These are phyloP conservation scores for Ceratocystis cacaofunesta DNA, from an alignment of 2,329 filamentous ascomycete species.

Conservation along the genomic window DNA sequence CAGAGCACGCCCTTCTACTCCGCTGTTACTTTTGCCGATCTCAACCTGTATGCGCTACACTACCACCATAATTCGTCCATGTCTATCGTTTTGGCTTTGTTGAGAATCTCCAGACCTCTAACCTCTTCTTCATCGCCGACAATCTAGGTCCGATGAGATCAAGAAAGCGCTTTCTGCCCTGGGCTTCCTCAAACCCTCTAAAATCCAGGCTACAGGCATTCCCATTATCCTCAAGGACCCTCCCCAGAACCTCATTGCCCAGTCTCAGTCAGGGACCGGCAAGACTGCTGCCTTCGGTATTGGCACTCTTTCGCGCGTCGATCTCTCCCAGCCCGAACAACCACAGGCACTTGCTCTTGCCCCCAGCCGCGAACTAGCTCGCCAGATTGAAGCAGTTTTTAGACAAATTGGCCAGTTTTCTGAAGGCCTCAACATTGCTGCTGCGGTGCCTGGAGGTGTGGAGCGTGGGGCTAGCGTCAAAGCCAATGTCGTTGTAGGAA, in stretches of 20 bases:
- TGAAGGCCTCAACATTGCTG: constrained; percentile 56
- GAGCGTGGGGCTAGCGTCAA: constrained; percentile 54
- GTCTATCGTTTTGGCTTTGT: not conserved
- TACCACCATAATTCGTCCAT: not conserved
- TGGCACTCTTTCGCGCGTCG: constrained; percentile 75
- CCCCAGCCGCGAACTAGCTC: constrained; percentile 83
- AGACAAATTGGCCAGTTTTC: constrained; percentile 73
- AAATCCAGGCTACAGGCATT: constrained; percentile 90
- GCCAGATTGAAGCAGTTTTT: constrained; percentile 82
- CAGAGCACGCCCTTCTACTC: constrained; percentile 79
- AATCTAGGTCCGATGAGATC: constrained; percentile 35
- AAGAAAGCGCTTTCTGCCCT: constrained; percentile 64
- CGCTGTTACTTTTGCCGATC: constrained; percentile 66
- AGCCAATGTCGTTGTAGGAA: constrained; percentile 76
- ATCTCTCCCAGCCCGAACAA: constrained; percentile 49
- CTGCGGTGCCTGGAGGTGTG: constrained; percentile 67
- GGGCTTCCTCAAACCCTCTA: constrained; percentile 88
- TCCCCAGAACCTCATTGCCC: constrained; percentile 87
- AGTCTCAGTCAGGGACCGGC: constrained; percentile 97
- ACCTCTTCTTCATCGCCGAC: constrained; percentile 6
- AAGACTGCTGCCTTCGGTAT: constrained; percentile 96
- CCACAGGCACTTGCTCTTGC: constrained; percentile 84
- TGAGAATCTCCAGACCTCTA: not conserved
- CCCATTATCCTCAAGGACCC: constrained; percentile 77
- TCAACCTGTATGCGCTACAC: constrained; percentile 51